Evolutionary conservation across 2,329 filamentous ascomycete species (phyloP), one percentile per base, ranked within the genome.

Genomic region (Xylariaceae sp.): DNA sequence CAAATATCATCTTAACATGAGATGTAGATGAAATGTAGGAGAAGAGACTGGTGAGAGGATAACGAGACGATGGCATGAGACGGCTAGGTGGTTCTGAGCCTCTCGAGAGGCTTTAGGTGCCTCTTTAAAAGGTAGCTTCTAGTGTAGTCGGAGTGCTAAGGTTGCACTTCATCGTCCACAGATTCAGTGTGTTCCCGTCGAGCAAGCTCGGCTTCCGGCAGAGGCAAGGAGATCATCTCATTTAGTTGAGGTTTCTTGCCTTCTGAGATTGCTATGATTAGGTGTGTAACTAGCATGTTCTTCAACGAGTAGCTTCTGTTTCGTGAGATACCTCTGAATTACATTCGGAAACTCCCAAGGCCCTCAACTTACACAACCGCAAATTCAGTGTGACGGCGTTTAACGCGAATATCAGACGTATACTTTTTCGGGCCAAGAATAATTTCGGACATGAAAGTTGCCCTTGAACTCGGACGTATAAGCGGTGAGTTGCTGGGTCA

Each of bases 41-140:
- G 3, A 37, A 29, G 29, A 46, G 12, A 39, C 15, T 21, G 12
- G 46, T 18, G 37, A 42, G 22, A n/a, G 19, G 9, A 30, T 12
- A 16, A 5, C 32, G 36, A 12, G 12, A 12, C 1, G 26, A 50
- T 47, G 36, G 13, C 9, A 30, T 54, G 12, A 10, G 18, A 29
- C 32, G 13, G 22, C 5, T 32, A 13, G 5, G 15, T 8, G 21
- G 15, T 12, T 42, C 15, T 51, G 47, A 34, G 22, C 19, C 6
- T 42, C 22, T 15, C 18, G n/a, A n/a, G 9, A 47, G 43, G 36
- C 32, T 21, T 47, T n/a, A 19, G 13, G 34, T 2, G 30, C 13
- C 13, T 22, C 51, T 56, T 57, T 59, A 59, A 59, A 48, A 45
- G 40, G n/a, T n/a, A 36, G 18, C 9, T 18, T 5, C 12, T 10